These are phyloP conservation scores for Kuraishia piskuri DNA, from an alignment of 805 yeast genomes.

Conservation along the genomic window DNA sequence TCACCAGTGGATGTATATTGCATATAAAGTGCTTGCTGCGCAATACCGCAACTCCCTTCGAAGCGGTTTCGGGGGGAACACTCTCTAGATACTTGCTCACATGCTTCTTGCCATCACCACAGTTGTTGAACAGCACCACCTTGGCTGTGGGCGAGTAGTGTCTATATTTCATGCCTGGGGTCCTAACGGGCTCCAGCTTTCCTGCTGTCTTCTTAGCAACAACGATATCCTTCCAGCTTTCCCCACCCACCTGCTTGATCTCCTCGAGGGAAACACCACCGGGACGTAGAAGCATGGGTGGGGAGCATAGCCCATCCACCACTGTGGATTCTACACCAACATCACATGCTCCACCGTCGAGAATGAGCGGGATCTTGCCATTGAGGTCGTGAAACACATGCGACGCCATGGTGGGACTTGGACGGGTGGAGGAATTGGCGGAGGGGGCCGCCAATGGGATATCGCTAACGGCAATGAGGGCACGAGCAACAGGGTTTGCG, in stretches of 20 bases:
- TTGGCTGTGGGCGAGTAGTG: constrained; percentile 90
- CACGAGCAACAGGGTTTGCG: constrained; percentile 79
- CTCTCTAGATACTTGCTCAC: constrained; percentile 17
- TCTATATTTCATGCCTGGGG: constrained; percentile 97
- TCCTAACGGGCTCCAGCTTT: constrained; percentile 59
- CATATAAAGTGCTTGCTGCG: constrained; percentile 29
- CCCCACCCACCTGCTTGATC: constrained; percentile 58
- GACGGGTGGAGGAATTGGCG: constrained; percentile 92
- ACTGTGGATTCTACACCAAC: constrained; percentile 96
- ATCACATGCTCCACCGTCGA: constrained; percentile 84
- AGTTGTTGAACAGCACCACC: constrained; percentile 56
- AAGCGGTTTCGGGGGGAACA: constrained; percentile 4
- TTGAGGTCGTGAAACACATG: constrained; percentile 80
- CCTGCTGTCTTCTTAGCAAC: constrained; percentile 64
- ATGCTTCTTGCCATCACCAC: constrained; percentile 32
- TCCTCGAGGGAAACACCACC: constrained; percentile 88
- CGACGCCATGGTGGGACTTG: constrained; percentile 83
- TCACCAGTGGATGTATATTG: constrained; percentile 10
- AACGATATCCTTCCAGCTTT: constrained; percentile 51
- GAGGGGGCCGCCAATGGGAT: constrained; percentile 96
- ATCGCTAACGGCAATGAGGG: constrained; percentile 75
- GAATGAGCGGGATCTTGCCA: constrained; percentile 71
- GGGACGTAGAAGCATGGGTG: constrained; percentile 87
- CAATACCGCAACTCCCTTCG: constrained; percentile 41
- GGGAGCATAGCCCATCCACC: constrained; percentile 75